These are phyloP conservation scores for Nigrospora oryzae DNA, from an alignment of 2,329 filamentous ascomycete genomes.

Conservation along the genomic window DNA sequence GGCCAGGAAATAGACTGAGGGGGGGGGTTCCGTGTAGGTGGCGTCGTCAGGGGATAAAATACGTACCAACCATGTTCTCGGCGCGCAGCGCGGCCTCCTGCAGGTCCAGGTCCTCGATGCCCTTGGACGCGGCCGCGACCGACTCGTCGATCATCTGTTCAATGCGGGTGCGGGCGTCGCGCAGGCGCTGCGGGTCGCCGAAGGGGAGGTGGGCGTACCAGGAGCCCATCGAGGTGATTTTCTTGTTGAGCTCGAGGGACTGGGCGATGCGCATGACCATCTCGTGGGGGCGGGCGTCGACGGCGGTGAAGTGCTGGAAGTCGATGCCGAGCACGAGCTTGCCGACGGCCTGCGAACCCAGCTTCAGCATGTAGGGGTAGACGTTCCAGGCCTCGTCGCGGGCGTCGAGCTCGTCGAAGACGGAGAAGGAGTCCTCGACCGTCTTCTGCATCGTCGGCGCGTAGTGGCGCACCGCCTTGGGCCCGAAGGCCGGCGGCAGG, in stretches of 20 bases:
- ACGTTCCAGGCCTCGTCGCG: conserved; percentile 37
- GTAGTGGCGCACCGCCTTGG: conserved; percentile 54
- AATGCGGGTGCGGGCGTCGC: conserved; percentile 21
- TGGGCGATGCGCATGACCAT: conserved; percentile 43
- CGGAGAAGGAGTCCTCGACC: conserved; percentile 39
- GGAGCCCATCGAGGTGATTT: conserved; percentile 40
- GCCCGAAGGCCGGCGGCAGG: conserved; percentile 47
- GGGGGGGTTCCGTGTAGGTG: no score
- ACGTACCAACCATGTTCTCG: conserved; percentile 25
- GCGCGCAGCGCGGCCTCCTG: conserved; percentile 42
- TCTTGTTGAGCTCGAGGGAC: conserved; percentile 48
- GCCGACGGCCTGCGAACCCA: conserved; percentile 35
- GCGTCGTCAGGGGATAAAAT: not conserved
- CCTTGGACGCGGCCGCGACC: conserved; percentile 27
- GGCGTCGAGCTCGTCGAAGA: conserved; percentile 42
- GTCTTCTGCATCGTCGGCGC: conserved; percentile 49
- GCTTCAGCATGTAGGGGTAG: conserved; percentile 41
- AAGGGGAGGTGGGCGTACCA: conserved; percentile 52
- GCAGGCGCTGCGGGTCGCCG: conserved; percentile 40
- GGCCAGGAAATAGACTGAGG: no score
- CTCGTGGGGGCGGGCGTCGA: conserved; percentile 38
- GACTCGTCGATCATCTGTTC: conserved; percentile 27
- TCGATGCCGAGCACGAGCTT: conserved; percentile 36
- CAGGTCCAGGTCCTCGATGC: conserved; percentile 28
- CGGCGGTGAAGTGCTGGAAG: conserved; percentile 31